Evolutionary conservation across 176 grass and related monocot species (phyloP), one percentile per base, ranked within the genome.

Genomic region (Bonia amplexicaulis): DNA sequence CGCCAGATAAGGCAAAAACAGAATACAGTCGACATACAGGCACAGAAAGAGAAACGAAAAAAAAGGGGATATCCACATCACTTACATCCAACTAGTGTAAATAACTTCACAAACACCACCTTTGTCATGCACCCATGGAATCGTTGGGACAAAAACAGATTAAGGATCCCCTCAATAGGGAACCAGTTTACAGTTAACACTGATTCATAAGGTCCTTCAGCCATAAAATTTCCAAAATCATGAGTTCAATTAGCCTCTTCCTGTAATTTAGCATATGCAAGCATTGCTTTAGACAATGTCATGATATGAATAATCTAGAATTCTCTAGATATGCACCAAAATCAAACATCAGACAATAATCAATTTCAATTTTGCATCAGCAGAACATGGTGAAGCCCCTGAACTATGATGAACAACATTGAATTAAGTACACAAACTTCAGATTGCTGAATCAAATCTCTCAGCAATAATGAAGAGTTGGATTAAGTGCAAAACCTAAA

Each of bases 371-470:
- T 71, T 22, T 83, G 11, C 2, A 74, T 79, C 74, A 65, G n/a
- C 44, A 44, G 1, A 60, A 82, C 27, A 83, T 45, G 41, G 3
- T 81, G 35, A 77, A 63, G 8, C 14, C 27, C 57, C 11, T 39
- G 57, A 85, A 70, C 4, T 76, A 69, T 52, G 15, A 31, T 45
- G 63, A 81, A 54, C 3, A 57, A 80, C 23, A 80, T 31, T 74
- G 39, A 73, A 66, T 66, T 48, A 71, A 13, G 13, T 39, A 33
- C 22, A 27, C 11, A 20, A 57, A 76, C 44, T 70, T 78, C 41
- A 74, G 12, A 66, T 60, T 52, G 59, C 71, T 17, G 37, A 65
- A 55, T 58, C 40, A 76, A 35, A 58, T 77, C 25, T 46, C 35
- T 39, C 19, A 19, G 29, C 9, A 81, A 52, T 42, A 64, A 63